These are phyloP conservation scores for Perkinsela sp. DNA, from an alignment of 208 protist species.

Conservation along the genomic window DNA sequence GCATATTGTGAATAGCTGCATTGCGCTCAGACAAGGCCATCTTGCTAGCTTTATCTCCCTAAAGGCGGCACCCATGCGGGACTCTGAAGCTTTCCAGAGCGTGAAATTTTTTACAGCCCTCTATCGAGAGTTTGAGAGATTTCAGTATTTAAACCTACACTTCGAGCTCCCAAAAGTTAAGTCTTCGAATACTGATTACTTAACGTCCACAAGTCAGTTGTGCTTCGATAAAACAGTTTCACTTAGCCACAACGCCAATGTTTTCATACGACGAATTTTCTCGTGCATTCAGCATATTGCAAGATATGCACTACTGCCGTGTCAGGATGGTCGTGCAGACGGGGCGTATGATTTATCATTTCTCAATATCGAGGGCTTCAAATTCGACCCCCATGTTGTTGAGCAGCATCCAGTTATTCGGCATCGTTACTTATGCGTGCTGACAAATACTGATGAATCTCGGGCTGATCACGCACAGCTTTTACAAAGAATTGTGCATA, in stretches of 20 bases:
- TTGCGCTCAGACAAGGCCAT: neutral
- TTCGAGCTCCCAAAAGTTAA: neutral
- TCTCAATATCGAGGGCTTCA: neutral
- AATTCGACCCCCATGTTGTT: neutral
- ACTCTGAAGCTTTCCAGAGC: neutral
- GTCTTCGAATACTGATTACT: no score
- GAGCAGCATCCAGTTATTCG: neutral
- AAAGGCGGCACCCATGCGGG: neutral
- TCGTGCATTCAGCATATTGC: no score
- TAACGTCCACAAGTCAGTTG: no score
- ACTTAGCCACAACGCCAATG: no score
- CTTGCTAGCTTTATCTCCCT: neutral
- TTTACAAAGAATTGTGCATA: no score
- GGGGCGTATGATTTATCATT: neutral
- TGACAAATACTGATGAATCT: no score
- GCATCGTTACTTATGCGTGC: neutral
- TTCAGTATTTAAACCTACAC: neutral
- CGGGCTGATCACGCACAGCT: no score
- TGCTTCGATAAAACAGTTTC: no score
- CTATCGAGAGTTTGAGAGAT: neutral
- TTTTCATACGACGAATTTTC: no score
- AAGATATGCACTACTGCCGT: no score
- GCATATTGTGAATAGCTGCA: neutral
- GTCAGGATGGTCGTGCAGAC: no score
- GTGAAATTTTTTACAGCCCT: neutral